Conservation (phyloP, 495 filamentous ascomycete species). For the Daldinia vernicosa region DNA sequence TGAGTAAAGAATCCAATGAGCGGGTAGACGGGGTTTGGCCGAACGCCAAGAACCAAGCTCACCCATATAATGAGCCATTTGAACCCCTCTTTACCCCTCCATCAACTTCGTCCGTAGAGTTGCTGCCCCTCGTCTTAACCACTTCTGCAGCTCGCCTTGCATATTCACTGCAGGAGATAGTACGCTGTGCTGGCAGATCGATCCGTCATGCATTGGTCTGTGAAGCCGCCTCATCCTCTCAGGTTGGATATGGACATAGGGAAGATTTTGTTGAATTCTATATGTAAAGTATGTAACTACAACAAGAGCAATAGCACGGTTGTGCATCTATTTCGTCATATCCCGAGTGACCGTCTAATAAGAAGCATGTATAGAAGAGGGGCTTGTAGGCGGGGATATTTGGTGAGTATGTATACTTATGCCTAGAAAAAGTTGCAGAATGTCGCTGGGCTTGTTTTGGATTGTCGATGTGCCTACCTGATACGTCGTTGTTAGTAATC, state of each 20-base stretch:
- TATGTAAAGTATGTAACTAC: slow-evolving; percentile 11
- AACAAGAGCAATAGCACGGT: not conserved
- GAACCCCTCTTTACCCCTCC: slow-evolving; percentile 50
- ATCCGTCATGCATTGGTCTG: slow-evolving; percentile 41
- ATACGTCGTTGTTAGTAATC: slow-evolving; percentile 36
- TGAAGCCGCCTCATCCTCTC: slow-evolving; percentile 36
- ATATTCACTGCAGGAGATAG: slow-evolving; percentile 45
- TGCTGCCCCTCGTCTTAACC: slow-evolving; percentile 46
- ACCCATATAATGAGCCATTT: slow-evolving; percentile 36
- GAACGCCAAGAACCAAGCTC: slow-evolving; percentile 32
- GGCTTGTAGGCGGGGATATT: slow-evolving; percentile 24
- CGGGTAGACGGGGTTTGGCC: slow-evolving; percentile 27
- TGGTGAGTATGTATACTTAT: slow-evolving; percentile 20
- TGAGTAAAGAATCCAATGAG: slow-evolving; percentile 26
- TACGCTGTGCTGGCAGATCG: slow-evolving; percentile 49
- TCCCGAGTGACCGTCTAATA: slow-evolving; percentile 17
- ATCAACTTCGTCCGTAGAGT: slow-evolving; percentile 30
- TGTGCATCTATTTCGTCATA: slow-evolving; percentile 37
- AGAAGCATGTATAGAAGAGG: slow-evolving; percentile 19
- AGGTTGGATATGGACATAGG: slow-evolving; percentile 16
- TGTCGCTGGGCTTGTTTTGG: slow-evolving; percentile 8
- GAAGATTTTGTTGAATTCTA: slow-evolving; percentile 6
- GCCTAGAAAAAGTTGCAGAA: slow-evolving; percentile 14
- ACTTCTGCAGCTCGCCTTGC: slow-evolving; percentile 42
- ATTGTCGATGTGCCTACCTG: slow-evolving; percentile 32